Conservation (phyloP, 1,284 basidiomycete species). For the Xanthoconium separans region DNA sequence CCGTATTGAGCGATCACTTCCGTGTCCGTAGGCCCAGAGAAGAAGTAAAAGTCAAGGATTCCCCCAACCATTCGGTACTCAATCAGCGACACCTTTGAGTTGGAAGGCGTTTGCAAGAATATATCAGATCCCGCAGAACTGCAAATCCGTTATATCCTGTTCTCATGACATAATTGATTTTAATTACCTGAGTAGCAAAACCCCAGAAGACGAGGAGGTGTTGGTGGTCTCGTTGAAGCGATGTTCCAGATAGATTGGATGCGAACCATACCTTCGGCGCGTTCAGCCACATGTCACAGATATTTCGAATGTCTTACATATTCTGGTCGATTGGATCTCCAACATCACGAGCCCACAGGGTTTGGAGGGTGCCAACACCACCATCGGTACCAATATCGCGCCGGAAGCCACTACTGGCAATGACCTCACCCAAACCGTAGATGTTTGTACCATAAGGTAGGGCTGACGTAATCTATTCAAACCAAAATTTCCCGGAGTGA, state of each 20-base stretch:
- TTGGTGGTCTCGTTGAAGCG: conserved; percentile 50
- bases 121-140: conserved; percentile 64
- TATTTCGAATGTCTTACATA: conserved; percentile 41
- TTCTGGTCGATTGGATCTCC: conserved; percentile 62
- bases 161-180: background rate
- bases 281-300: conserved; percentile 2
- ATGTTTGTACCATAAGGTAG: conserved; percentile 68
- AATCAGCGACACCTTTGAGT: conserved; percentile 52
- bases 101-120: conserved; percentile 54
- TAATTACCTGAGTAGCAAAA: conserved; percentile 60
- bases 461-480: conserved; percentile 55
- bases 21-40: conserved; percentile 64
- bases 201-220: conserved; percentile 61
- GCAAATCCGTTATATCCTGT: background rate
- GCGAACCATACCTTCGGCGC: conserved; percentile 55
- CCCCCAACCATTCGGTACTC: conserved; percentile 67
- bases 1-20: conserved; percentile 70
- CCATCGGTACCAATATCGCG: conserved; percentile 55
- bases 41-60: conserved; percentile 68
- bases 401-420: conserved; percentile 66
- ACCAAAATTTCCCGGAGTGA: too few species aligned
- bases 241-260: conserved; percentile 69
- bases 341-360: conserved; percentile 67
- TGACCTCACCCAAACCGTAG: conserved; percentile 76
- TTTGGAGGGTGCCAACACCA: conserved; percentile 61